Conservation (phyloP, 1,284 basidiomycete species). For the Trichosporon ovoides region DNA sequence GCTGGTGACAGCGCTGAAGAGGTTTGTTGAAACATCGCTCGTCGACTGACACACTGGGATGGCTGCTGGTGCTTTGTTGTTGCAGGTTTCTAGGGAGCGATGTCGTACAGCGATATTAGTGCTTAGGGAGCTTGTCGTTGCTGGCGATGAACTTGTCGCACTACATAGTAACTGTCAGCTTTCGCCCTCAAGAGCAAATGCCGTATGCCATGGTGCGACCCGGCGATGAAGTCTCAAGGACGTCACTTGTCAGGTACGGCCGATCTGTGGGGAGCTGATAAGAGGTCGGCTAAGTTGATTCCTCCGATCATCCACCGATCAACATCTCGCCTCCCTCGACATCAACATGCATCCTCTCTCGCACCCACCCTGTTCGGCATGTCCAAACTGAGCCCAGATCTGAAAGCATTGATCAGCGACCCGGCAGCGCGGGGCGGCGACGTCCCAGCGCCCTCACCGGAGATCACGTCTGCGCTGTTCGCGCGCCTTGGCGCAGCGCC, state of each 20-base stretch:
- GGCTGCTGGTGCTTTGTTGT: too few species aligned
- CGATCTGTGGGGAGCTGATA: neutral
- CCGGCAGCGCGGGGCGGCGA: slow-evolving; percentile 28
- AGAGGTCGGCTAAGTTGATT: neutral
- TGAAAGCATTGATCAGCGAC: slow-evolving; percentile 34
- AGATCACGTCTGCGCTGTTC: slow-evolving; percentile 23
- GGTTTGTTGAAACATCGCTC: too few species aligned
- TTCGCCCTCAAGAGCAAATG: too few species aligned
- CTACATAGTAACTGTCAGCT: too few species aligned
- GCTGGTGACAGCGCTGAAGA: too few species aligned
- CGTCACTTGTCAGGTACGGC: neutral
- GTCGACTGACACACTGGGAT: too few species aligned
- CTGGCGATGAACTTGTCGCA: too few species aligned
- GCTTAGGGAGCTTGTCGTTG: too few species aligned
- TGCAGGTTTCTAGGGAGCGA: too few species aligned
- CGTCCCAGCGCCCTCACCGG: slow-evolving; percentile 28
- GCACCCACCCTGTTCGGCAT: neutral
- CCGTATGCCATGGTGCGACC: too few species aligned
- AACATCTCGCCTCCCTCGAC: neutral
- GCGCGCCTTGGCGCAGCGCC: slow-evolving; percentile 23
- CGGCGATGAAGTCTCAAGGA: too few species aligned
- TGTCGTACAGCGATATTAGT: too few species aligned
- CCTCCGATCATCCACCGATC: neutral
- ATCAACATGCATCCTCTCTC: neutral
- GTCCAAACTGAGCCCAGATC: neutral